phyloP scores from a whole-genome alignment of 805 yeast genomes.

The Cyberlindnera maritima region DNA sequence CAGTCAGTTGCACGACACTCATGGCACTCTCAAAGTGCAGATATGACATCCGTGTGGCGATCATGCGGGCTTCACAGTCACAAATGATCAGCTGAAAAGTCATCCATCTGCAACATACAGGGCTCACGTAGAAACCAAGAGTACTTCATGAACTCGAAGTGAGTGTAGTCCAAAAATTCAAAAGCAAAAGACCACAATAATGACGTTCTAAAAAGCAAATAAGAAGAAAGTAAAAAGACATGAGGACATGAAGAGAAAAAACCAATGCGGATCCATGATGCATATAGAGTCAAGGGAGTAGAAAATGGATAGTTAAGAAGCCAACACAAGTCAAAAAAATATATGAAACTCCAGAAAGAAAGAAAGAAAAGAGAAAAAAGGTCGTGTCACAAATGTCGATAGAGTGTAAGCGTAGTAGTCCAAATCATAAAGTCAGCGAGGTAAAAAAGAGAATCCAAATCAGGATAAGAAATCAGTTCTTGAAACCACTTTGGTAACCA shows the following conservation, averaged over 20 bases:
- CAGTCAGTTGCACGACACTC: too few species aligned
- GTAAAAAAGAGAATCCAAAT: not conserved
- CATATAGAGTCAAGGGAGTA: not conserved
- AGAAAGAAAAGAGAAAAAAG: not conserved
- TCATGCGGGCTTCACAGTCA: too few species aligned
- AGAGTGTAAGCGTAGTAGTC: not conserved
- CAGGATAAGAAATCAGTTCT: constrained; percentile 10
- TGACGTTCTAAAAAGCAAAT: not conserved
- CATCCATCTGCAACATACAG: too few species aligned
- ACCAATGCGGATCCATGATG: not conserved
- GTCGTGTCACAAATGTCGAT: constrained; percentile 1
- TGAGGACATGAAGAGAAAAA: not conserved
- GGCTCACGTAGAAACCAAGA: too few species aligned
- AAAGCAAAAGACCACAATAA: not conserved
- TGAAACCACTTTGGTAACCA: constrained; percentile 18
- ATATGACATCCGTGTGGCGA: too few species aligned
- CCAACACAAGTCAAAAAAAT: too few species aligned
- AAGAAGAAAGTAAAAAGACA: not conserved
- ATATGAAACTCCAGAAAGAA: constrained; percentile 4
- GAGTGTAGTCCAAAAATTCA: too few species aligned
- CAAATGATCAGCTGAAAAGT: too few species aligned
- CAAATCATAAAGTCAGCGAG: not conserved
- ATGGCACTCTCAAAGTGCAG: too few species aligned
- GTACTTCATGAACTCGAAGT: too few species aligned
- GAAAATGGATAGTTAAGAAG: not conserved